A percentile compares a stretch with the other conserved stretches of the same genome.
phyloP scores from a whole-genome alignment of 2,329 filamentous ascomycete genomes.

The Exophiala sideris region DNA sequence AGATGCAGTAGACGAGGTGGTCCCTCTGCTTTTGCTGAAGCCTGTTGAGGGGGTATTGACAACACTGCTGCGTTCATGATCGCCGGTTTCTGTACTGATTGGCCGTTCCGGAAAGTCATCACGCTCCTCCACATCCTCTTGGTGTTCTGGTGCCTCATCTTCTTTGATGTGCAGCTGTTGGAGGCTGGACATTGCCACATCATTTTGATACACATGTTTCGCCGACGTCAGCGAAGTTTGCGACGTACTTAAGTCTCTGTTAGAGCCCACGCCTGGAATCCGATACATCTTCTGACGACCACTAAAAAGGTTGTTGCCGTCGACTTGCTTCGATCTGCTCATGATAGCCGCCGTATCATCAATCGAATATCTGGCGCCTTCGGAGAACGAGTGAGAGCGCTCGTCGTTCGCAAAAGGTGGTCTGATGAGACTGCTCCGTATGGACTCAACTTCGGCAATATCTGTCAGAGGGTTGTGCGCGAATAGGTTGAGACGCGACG shows the following conservation, averaged over 20 bases:
- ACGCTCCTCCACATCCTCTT: constrained; percentile 29
- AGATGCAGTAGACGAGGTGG: constrained; percentile 78
- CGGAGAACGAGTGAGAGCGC: constrained; percentile 63
- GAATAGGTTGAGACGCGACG: constrained; percentile 73
- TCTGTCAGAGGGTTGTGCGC: constrained; percentile 67
- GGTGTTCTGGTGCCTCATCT: constrained; percentile 42
- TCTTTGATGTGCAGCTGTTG: constrained; percentile 64
- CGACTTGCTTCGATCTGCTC: constrained; percentile 73
- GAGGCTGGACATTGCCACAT: constrained; percentile 78
- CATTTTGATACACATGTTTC: constrained; percentile 77
- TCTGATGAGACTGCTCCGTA: constrained; percentile 57
- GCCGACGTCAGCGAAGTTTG: constrained; percentile 42
- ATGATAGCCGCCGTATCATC: constrained; percentile 77
- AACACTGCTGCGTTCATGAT: constrained; percentile 18
- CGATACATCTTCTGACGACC: constrained; percentile 95
- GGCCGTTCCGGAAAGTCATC: constrained; percentile 39
- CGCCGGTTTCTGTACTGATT: constrained; percentile 31
- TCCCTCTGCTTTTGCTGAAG: constrained; percentile 75
- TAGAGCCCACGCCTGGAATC: constrained; percentile 54
- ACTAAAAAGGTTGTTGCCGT: constrained; percentile 91
- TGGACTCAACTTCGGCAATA: constrained; percentile 86
- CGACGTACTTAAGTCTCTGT: constrained; percentile 13
- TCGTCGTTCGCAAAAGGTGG: constrained; percentile 58
- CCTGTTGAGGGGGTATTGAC: constrained; percentile 51
- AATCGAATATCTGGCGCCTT: constrained; percentile 56